Evolutionary conservation across 2,329 filamentous ascomycete species (phyloP).

Genomic region (Trichophyton schoenleinii): DNA sequence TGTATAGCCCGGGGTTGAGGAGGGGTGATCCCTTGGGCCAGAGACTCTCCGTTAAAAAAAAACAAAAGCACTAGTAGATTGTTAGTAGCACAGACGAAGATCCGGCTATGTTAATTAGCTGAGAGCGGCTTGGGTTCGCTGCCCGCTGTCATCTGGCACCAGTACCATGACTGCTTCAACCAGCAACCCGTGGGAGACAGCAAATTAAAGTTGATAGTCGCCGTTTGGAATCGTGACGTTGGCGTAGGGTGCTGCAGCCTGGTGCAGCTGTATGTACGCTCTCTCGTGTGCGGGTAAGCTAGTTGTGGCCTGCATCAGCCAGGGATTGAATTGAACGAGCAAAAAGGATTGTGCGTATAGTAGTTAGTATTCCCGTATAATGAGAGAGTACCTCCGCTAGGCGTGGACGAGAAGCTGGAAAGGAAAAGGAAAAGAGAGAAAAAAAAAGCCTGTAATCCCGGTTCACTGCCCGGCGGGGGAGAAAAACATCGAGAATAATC

Average conservation of each 20-base stretch:
- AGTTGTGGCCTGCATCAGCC: neutral
- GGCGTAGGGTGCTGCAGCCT: neutral
- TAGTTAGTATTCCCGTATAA: no score
- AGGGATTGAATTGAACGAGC: neutral
- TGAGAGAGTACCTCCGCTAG: neutral
- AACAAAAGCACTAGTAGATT: no score
- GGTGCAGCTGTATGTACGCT: neutral
- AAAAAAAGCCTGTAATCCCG: neutral
- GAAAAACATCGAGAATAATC: neutral
- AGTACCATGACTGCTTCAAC: neutral
- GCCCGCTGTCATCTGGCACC: neutral
- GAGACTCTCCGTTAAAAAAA: no score
- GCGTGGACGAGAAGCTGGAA: neutral
- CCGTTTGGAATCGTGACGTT: neutral
- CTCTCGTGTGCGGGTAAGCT: neutral
- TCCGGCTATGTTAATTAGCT: neutral
- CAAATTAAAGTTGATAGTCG: neutral
- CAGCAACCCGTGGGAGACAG: neutral
- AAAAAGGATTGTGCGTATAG: no score
- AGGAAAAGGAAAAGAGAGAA: neutral
- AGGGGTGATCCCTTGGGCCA: neutral
- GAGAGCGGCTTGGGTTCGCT: neutral
- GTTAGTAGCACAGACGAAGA: neutral
- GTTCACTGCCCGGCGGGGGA: neutral
- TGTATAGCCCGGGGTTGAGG: no score